A percentile compares a stretch with the other conserved stretches of the same genome.
phyloP scores from a whole-genome alignment of 176 grass and related monocot genomes.

The Puccinellia tenuiflora region DNA sequence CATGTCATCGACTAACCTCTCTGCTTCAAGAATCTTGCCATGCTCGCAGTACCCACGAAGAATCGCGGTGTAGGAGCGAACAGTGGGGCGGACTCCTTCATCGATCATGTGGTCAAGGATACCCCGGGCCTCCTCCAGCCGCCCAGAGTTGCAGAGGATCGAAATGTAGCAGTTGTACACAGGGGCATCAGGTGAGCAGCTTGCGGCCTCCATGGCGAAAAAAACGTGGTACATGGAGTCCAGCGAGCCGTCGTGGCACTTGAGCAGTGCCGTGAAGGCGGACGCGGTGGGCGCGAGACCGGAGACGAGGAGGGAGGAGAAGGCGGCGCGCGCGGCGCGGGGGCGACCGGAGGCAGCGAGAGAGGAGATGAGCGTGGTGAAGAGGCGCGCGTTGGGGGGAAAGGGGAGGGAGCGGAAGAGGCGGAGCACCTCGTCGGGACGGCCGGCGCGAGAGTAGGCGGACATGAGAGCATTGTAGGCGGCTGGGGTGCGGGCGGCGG shows the following conservation, averaged over 20 bases:
- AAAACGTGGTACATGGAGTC: slow-evolving; percentile 18
- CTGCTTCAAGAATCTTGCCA: slow-evolving; percentile 43
- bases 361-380: slow-evolving; percentile 52
- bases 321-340: slow-evolving; percentile 16
- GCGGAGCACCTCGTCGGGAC: slow-evolving; percentile 37
- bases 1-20: slow-evolving; percentile 43
- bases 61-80: slow-evolving; percentile 50
- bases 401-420: slow-evolving; percentile 48
- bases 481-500: slow-evolving; percentile 14
- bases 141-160: slow-evolving; percentile 35
- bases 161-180: slow-evolving; percentile 45
- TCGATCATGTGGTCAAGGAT: slow-evolving; percentile 61
- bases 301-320: slow-evolving; percentile 37
- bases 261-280: slow-evolving; percentile 44
- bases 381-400: slow-evolving; percentile 5
- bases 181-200: slow-evolving; percentile 34
- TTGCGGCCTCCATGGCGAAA: slow-evolving; percentile 3
- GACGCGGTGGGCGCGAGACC: slow-evolving; percentile 27
- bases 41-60: slow-evolving; percentile 49
- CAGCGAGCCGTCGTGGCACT: neutral
- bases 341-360: slow-evolving; percentile 23
- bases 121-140: slow-evolving; percentile 45
- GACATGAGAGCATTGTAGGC: slow-evolving; percentile 54
- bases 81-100: slow-evolving; percentile 19
- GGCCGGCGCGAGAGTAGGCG: slow-evolving; percentile 43